phyloP scores from a whole-genome alignment of 2,329 filamentous ascomycete genomes.

The Mollisia scopiformis region DNA sequence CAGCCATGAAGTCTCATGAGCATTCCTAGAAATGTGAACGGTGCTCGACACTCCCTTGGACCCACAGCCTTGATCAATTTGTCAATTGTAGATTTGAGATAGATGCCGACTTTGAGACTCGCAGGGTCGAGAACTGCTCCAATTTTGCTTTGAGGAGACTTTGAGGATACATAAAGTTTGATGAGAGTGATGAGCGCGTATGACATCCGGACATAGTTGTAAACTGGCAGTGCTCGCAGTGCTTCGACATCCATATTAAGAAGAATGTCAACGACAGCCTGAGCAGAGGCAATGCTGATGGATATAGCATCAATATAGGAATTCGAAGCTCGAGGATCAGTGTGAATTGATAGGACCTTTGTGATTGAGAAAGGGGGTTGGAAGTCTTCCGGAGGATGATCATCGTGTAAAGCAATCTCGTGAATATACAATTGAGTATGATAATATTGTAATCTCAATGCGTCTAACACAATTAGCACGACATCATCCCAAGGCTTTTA shows the following conservation, averaged over 20 bases:
- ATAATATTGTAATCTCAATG: constrained; percentile 44
- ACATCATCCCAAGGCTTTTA: neutral
- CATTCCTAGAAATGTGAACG: constrained; percentile 69
- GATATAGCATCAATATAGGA: constrained; percentile 53
- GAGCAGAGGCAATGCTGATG: constrained; percentile 51
- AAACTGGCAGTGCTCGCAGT: constrained; percentile 49
- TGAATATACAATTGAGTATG: constrained; percentile 57
- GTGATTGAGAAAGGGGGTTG: constrained; percentile 27
- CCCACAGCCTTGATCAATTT: constrained; percentile 66
- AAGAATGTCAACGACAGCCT: constrained; percentile 52
- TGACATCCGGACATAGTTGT: constrained; percentile 52
- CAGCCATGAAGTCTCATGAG: constrained; percentile 68
- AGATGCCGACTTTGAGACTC: constrained; percentile 62
- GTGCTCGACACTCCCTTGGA: constrained; percentile 63
- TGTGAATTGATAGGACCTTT: constrained; percentile 28
- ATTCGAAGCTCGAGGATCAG: constrained; percentile 34
- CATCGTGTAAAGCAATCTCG: constrained; percentile 57
- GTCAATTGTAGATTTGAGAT: constrained; percentile 68
- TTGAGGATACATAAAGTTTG: constrained; percentile 60
- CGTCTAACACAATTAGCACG: constrained; percentile 14
- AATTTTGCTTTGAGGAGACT: constrained; percentile 63
- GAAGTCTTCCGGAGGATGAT: constrained; percentile 55
- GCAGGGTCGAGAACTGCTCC: constrained; percentile 66
- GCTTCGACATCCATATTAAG: constrained; percentile 44
- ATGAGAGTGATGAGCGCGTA: constrained; percentile 57